phyloP scores from a whole-genome alignment of 169 alveolate species.

The Cryptosporidium xiaoi region DNA sequence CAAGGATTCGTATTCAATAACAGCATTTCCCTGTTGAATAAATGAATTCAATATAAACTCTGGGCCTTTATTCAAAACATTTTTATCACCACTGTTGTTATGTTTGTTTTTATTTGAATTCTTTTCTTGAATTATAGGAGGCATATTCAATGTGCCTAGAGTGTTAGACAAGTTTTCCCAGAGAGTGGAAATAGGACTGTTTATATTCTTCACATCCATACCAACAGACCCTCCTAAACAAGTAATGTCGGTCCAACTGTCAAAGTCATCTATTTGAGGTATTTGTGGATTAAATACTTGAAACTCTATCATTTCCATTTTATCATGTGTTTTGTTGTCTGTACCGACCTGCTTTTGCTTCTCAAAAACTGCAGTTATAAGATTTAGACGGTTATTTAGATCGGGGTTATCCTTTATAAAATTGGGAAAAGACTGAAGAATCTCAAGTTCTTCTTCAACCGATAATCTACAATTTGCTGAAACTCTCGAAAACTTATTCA shows the following conservation, averaged over 20 bases:
- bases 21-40: conserved; percentile 1
- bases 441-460: conserved; percentile 80
- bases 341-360: background rate
- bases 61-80: background rate
- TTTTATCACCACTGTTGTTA: background rate
- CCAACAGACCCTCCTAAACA: conserved; percentile 30
- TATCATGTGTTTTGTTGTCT: background rate
- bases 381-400: conserved; percentile 76
- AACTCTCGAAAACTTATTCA: conserved; percentile 62
- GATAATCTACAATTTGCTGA: conserved; percentile 81
- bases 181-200: conserved; percentile 14
- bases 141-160: conserved; percentile 46
- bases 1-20: background rate
- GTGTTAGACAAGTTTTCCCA: conserved; percentile 63
- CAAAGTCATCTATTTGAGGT: conserved; percentile 77
- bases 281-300: conserved; percentile 68
- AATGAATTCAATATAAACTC: background rate
- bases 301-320: conserved; percentile 4
- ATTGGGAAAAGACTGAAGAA: conserved; percentile 78
- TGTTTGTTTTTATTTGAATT: background rate
- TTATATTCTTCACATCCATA: conserved; percentile 26
- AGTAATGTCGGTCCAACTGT: conserved; percentile 64
- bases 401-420: conserved; percentile 75
- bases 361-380: conserved; percentile 49
- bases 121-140: conserved; percentile 19